Evolutionary conservation across 2,329 filamentous ascomycete genomes (phyloP), one percentile per base, ranked within the genome.

Genomic region (Aureobasidium lini): DNA sequence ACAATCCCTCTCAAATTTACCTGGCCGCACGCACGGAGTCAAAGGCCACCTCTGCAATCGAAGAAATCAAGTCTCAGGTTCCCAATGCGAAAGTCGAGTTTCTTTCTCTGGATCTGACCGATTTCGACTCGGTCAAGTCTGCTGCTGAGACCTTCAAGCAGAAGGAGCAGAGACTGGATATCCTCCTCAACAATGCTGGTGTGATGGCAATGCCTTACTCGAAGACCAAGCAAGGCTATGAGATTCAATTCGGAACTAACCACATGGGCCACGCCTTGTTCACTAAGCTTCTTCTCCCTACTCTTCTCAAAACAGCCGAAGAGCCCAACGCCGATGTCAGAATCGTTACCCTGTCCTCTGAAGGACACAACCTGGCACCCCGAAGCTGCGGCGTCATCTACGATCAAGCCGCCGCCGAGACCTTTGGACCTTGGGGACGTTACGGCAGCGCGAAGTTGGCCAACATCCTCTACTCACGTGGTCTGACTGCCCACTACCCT

Each of bases 371-470:
- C 10, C 29, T 66, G 47, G 63, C 64, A 4, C 65, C 66, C 2
- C 28, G 62, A 0, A 63, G 66, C 8, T 10, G 5, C 5, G 72
- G 73, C 15, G 69, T 76, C 31, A 50, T 70, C 5, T 73, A 70
- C 56, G 69, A 73, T 57, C 70, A 71, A 44, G 49, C 9, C 57
- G 37, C 34, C 23, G 63, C 13, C 67, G 64, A 69, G 48, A 57
- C 69, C 10, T 46, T 66, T 16, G 62, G 60, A 2, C 70, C 72
- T 0, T 72, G 68, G 62, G 60, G 60, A 4, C 74, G 77, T 29
- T 82, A 82, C 66, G 77, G 76, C 4, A 72, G 76, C 43, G 75
- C 73, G 34, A 82, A 81, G 63, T 71, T 82, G 5, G 77, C 78
- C 4, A 80, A 81, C 46, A 68, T 81, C 11, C 72, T 81, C 0